Evolutionary conservation across 2,329 filamentous ascomycete genomes (phyloP).

Genomic region (Neopestalotiopsis clavispora): DNA sequence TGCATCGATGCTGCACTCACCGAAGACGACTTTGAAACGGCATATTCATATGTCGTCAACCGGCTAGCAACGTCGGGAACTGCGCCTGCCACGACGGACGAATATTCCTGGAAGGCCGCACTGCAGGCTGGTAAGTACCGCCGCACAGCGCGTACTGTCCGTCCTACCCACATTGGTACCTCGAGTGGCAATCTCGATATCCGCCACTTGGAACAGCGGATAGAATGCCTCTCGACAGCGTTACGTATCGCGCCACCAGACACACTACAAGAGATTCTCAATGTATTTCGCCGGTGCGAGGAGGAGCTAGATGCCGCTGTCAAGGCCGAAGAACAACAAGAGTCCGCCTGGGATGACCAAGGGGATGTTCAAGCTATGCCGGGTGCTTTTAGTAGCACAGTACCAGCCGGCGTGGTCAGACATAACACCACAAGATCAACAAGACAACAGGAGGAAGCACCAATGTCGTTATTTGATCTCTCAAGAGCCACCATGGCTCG

Average conservation of each 20-base stretch:
- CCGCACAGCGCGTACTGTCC: constrained; percentile 56
- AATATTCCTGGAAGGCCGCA: constrained; percentile 80
- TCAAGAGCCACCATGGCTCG: constrained; percentile 64
- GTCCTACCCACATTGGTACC: constrained; percentile 64
- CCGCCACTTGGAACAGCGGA: constrained; percentile 78
- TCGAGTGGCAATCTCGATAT: constrained; percentile 65
- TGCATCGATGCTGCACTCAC: constrained; percentile 77
- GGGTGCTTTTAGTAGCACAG: constrained; percentile 52
- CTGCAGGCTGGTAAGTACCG: constrained; percentile 79
- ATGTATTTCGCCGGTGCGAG: constrained; percentile 77
- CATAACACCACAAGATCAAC: constrained; percentile 36
- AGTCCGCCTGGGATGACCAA: constrained; percentile 72
- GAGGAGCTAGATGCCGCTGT: constrained; percentile 74
- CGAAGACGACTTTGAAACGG: constrained; percentile 84
- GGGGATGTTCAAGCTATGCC: constrained; percentile 64
- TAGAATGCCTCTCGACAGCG: constrained; percentile 78
- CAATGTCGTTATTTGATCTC: constrained; percentile 69
- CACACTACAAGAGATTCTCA: constrained; percentile 76
- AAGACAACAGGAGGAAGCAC: constrained; percentile 52
- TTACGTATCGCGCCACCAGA: constrained; percentile 73
- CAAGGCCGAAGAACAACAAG: constrained; percentile 68
- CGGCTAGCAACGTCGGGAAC: constrained; percentile 55
- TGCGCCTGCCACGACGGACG: constrained; percentile 47
- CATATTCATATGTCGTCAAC: constrained; percentile 82
- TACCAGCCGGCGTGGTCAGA: constrained; percentile 34